Percentiles rank a stretch among this genome's conserved stretches.
Conservation (phyloP, 352 stramenopile genomes). For the Phytophthora aleatoria region DNA sequence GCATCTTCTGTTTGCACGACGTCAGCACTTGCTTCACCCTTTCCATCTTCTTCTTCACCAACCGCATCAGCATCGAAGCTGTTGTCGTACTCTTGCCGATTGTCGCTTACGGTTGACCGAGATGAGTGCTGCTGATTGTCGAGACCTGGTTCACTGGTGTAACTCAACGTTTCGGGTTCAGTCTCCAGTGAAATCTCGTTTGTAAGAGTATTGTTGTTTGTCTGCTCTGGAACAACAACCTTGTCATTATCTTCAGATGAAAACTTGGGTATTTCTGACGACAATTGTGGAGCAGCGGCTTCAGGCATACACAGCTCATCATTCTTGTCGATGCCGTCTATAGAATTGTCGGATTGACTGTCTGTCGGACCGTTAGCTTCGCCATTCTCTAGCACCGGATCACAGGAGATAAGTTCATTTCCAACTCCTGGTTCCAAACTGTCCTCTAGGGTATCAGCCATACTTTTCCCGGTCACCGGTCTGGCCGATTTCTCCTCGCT, state of each 20-base stretch:
- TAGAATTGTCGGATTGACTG: slow-evolving; percentile 24
- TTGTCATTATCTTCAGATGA: neutral
- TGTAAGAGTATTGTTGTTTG: neutral
- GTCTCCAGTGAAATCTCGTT: neutral
- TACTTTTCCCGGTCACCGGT: neutral
- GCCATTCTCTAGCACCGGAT: neutral
- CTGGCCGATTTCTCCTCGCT: neutral
- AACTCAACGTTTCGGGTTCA: neutral
- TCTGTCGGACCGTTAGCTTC: slow-evolving; percentile 1
- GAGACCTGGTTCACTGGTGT: neutral
- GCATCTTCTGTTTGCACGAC: neutral
- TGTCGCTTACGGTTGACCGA: slow-evolving; percentile 13
- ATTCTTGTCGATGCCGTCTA: neutral
- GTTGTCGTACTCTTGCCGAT: slow-evolving; percentile 48
- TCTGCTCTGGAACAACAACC: neutral
- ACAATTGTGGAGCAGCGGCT: neutral
- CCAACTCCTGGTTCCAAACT: slow-evolving; percentile 13
- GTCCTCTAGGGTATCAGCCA: neutral
- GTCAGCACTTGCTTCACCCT: neutral
- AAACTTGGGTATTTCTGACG: neutral
- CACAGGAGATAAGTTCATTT: neutral
- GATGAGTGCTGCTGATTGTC: slow-evolving; percentile 7
- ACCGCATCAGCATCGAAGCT: slow-evolving; percentile 47
- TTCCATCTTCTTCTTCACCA: slow-evolving; percentile 5
- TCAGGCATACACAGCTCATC: slow-evolving; percentile 6